Evolutionary conservation across 202 grass and related monocot genomes (phyloP), one percentile per base, ranked within the genome.

Genomic region (Cymbopogon flexuosus): DNA sequence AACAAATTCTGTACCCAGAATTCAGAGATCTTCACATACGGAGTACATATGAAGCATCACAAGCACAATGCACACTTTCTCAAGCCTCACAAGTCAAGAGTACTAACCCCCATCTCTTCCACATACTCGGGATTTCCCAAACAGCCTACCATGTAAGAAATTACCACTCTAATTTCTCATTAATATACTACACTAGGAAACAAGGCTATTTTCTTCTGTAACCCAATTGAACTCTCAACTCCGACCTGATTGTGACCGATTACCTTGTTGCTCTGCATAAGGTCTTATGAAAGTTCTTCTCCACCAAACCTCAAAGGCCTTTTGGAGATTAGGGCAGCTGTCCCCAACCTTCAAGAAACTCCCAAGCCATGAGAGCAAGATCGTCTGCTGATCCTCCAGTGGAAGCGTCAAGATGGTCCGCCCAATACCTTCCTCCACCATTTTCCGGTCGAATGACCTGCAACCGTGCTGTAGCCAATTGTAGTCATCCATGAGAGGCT

Each of bases 281-380:
- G 91, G 91, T 72, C 89, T 86, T 31, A 97, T 79, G 59, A 97
- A 97, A 19, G 91, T 97, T 81, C 94, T 88, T 64, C 89, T 88
- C 94, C 94, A 94, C 94, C 94, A 97, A 23, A 97, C 94, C 66
- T 97, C 89, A 84, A 97, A 97, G 22, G 94, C 94, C 84, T 89
- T 94, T 77, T 92, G 91, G 45, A 97, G 87, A 75, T 97, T 94
- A 3, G 94, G 94, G 83, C 94, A 97, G 75, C 89, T 94, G 62
- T 94, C 86, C 0, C 91, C 94, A 8, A 86, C 87, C 73, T 87
- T 87, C 42, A 97, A 74, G 87, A 97, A 97, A 31, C 79, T 89
- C 24, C 89, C 91, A 3, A 97, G 69, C 94, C 94, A 97, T 0
- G 85, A 87, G 39, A 97, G 88, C 46, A 97, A 76, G 75, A 97